A percentile compares a stretch with the other conserved stretches of the same genome.
Evolutionary conservation across 306 rosid species (phyloP).

Genomic region (Fagus sylvatica): DNA sequence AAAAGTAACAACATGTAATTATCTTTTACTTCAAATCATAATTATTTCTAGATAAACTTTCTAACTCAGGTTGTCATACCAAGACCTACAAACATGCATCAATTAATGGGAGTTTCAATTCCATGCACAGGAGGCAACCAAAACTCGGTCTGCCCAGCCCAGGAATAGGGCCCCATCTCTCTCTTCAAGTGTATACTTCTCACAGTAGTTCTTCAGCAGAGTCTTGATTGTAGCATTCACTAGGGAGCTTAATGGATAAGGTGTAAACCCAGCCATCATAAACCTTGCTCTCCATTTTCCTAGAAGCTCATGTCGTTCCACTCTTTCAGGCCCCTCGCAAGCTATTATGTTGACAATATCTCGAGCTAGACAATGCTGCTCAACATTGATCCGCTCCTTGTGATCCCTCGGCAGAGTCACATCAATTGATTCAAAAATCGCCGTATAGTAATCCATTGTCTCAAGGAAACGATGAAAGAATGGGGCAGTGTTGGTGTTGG

Average conservation of each 20-base stretch:
- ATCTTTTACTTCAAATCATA: background rate
- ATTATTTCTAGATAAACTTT: background rate
- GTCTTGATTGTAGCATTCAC: slow-evolving; percentile 61
- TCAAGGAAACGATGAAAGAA: slow-evolving; percentile 74
- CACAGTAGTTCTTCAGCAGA: slow-evolving; percentile 64
- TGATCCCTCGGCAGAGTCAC: slow-evolving; percentile 65
- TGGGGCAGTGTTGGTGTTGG: slow-evolving; percentile 59
- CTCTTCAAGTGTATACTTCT: slow-evolving; percentile 75
- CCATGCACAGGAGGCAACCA: slow-evolving; percentile 82
- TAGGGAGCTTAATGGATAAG: slow-evolving; percentile 66
- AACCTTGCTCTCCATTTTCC: slow-evolving; percentile 75
- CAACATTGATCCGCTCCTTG: slow-evolving; percentile 72
- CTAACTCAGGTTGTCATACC: background rate
- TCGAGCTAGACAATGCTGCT: slow-evolving; percentile 88
- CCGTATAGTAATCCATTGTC: slow-evolving; percentile 58
- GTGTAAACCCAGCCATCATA: slow-evolving; percentile 73
- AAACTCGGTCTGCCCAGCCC: slow-evolving; percentile 72
- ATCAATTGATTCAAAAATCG: slow-evolving; percentile 77
- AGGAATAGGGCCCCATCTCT: slow-evolving; percentile 68
- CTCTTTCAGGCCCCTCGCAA: slow-evolving; percentile 84
- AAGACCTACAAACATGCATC: slow-evolving; percentile 9
- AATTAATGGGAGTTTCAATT: slow-evolving; percentile 36
- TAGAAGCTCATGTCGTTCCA: slow-evolving; percentile 79
- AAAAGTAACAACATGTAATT: slow-evolving; percentile 15
- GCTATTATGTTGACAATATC: slow-evolving; percentile 89